Evolutionary conservation across 2,329 filamentous ascomycete genomes (phyloP), one percentile per base, ranked within the genome.

Genomic region (Exophiala lecanii-corni): DNA sequence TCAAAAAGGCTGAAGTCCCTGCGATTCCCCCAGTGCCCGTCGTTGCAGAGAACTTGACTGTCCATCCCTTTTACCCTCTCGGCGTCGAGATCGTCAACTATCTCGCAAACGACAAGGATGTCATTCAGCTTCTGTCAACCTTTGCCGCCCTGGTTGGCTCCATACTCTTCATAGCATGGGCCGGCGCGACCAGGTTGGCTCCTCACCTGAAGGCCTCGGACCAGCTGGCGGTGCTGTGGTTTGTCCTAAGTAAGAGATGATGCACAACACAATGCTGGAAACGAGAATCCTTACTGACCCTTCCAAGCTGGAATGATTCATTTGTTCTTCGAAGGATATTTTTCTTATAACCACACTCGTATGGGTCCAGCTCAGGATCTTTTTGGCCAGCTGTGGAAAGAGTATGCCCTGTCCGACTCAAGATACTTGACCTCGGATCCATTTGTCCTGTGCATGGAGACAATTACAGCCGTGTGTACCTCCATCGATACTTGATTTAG

Each of bases 331-430:
- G 88, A 94, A 69, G 86, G 84, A 26, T 94, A 94, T 64, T 94
- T 88, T 60, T 74, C 89, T 50, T 63, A 77, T 51, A 79, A 89
- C 60, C 83, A 86, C 61, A 65, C 70, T 16, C 69, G 67, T 17
- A 74, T 95, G 61, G 78, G 81, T 0, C 70, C 75, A 9, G 78
- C 78, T 47, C 82, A 88, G 60, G 80, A 82, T 41, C 67, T 92
- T 5, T 83, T 89, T 43, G 86, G 83, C 2, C 87, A 95, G 68
- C 71, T 94, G 33, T 95, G 89, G 89, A 95, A 95, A 61, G 89
- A 95, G 65, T 95, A 95, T 62, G 76, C 86, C 2, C 74, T 89
- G 23, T 89, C 86, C 2, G 89, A 95, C 67, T 94, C 88, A 41
- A 76, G 89, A 32, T 95, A 95, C 59, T 70, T 95, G 55, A 89